These are phyloP conservation scores for Yarrowia sp. DNA, from an alignment of 805 yeast genomes.

Conservation along the genomic window DNA sequence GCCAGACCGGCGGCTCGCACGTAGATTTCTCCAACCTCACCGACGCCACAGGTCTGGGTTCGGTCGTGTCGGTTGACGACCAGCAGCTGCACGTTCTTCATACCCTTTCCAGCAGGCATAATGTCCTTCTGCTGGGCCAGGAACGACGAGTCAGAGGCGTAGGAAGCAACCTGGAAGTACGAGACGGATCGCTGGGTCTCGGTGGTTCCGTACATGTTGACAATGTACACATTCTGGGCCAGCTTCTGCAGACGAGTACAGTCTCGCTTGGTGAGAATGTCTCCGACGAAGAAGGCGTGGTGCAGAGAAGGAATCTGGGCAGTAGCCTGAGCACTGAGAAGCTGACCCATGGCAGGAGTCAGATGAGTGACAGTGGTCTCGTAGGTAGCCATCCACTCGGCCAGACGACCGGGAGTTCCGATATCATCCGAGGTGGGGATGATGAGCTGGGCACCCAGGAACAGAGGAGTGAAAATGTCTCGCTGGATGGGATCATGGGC, in stretches of 20 bases:
- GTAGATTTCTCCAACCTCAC: slow-evolving; percentile 97
- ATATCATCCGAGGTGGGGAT: slow-evolving; percentile 97
- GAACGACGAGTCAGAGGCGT: slow-evolving; percentile 64
- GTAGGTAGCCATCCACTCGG: slow-evolving; percentile 92
- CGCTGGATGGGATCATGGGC: slow-evolving; percentile 99
- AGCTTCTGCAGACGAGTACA: slow-evolving; percentile 87
- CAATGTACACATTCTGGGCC: slow-evolving; percentile 84
- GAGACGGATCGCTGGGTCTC: slow-evolving; percentile 99
- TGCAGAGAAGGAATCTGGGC: slow-evolving; percentile 80
- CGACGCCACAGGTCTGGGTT: slow-evolving; percentile 92
- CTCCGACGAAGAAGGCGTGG: slow-evolving; percentile 98
- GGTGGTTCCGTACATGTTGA: slow-evolving; percentile 99
- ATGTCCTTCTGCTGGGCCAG: slow-evolving; percentile 84
- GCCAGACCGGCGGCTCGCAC: slow-evolving; percentile 98
- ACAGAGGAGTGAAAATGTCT: slow-evolving; percentile 97
- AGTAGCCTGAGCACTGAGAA: slow-evolving; percentile 90
- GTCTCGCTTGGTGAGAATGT: slow-evolving; percentile 93
- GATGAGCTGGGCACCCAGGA: slow-evolving; percentile 86
- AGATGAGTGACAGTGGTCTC: slow-evolving; percentile 95
- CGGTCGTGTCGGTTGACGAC: slow-evolving; percentile 90
- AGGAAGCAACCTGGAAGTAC: slow-evolving; percentile 79
- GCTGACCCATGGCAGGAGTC: slow-evolving; percentile 99
- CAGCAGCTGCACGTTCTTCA: slow-evolving; percentile 89
- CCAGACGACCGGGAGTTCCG: slow-evolving; percentile 96
- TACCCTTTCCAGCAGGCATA: slow-evolving; percentile 98